Conservation (phyloP, 2,329 filamentous ascomycete species). For the Colletotrichum eleusines region DNA sequence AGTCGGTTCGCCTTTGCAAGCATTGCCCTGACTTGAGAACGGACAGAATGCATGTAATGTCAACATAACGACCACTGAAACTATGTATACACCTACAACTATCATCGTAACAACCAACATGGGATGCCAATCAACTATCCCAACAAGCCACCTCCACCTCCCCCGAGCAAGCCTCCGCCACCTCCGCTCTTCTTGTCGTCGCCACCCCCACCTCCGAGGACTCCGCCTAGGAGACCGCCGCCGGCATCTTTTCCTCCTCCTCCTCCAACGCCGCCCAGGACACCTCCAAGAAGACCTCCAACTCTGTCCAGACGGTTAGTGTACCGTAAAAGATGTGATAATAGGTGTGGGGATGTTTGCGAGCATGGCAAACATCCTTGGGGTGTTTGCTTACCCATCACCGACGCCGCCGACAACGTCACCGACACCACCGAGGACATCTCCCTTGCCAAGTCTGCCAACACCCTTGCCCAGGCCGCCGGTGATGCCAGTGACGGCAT, state of each 20-base stretch:
- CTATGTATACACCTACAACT: neutral
- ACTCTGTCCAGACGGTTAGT: neutral
- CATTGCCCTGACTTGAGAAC: no score
- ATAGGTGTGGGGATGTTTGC: neutral
- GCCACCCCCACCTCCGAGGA: conserved; percentile 32
- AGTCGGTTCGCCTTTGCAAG: no score
- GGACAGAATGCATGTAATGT: neutral
- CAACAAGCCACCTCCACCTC: conserved; percentile 11
- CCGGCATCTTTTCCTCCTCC: conserved; percentile 11
- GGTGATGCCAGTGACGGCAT: conserved; percentile 36
- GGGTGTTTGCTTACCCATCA: conserved; percentile 21
- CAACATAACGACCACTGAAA: neutral
- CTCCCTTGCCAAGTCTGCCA: conserved; percentile 32
- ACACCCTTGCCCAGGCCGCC: conserved; percentile 34
- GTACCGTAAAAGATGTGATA: fast-evolving
- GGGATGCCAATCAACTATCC: neutral
- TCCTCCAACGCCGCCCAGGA: conserved; percentile 28
- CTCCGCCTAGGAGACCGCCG: conserved; percentile 22
- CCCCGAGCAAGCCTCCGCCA: conserved; percentile 17
- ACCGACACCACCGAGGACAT: conserved; percentile 30
- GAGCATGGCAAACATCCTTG: neutral
- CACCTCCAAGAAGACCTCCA: conserved; percentile 31
- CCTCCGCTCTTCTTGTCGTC: conserved; percentile 12
- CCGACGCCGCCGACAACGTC: conserved; percentile 37
- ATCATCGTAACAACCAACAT: neutral